Base-by-base conservation (phyloP, 257 asterid species). In the Solanum appendiculatum region DNA sequence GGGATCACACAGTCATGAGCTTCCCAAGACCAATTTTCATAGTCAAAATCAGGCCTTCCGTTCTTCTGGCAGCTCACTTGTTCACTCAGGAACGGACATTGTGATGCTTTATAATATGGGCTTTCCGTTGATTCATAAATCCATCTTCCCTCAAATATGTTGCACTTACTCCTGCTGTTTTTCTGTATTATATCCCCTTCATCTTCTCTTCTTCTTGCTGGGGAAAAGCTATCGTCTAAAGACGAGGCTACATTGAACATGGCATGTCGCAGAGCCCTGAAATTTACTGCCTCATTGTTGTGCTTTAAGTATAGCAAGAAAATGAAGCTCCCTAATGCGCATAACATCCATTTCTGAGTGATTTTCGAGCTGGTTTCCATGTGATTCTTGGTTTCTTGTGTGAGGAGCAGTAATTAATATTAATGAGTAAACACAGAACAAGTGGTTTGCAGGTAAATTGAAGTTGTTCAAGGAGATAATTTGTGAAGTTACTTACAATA, bases 1-100 rank as follows among this genome's bases (percentile, higher is more conserved):
- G 88, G 88, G 23, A 86, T 66, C 36, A 25, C 31, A 80, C 88
- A 86, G 18, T 78, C 72, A 44, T 81, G 83, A 86, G 86, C 86
- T 86, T 86, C 88, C 88, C 88, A 86, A 64, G 86, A 77, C 88
- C 88, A 86, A 77, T 86, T 86, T 51, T 86, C 86, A 40, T 86
- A 86, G 21, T 80, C 81, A 18, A 33, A 86, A 58, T 86, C 88
- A 9, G 86, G 88, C 72, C 88, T 80, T 86, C 88, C 88, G 23
- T 86, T 86, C 54, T 72, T 86, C 21, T 51, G 85, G 86, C 88
- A 86, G 68, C 86, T 86, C 60, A 86, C 86, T 80, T 80, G 88
- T 37, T 86, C 88, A 42, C 88, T 78, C 23, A 86, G 82, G 33
- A 86, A 86, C 1, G 88, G 88, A 81, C 88, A 86, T 46, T 86